Conservation (phyloP, 208 protist genomes). For the Wallacemonas sp. region DNA sequence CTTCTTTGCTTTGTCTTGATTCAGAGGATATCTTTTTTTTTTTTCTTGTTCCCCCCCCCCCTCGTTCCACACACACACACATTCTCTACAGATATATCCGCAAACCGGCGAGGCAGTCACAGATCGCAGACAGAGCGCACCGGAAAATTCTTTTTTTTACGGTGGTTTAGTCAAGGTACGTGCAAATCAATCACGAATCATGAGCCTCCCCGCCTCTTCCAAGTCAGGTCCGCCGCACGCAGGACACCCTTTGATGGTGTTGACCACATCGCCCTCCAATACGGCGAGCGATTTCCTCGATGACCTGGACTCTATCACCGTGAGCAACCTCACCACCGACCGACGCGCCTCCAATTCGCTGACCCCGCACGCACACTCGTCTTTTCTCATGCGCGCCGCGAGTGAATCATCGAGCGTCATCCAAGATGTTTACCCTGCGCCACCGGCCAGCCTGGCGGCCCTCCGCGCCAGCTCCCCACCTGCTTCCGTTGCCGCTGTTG, state of each 20-base stretch:
- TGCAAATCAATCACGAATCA: neutral
- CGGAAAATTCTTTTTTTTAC: no score
- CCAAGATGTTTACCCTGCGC: no score
- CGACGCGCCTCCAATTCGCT: neutral
- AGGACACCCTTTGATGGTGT: neutral
- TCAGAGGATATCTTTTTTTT: neutral
- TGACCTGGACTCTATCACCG: neutral
- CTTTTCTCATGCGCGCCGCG: no score
- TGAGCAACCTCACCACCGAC: slow-evolving; percentile 2
- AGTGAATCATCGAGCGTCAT: no score
- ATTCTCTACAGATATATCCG: no score
- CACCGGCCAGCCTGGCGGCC: neutral
- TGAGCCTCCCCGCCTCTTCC: neutral
- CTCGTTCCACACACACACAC: neutral
- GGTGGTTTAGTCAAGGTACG: no score
- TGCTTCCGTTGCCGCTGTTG: no score
- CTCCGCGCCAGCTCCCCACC: neutral
- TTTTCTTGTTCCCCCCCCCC: neutral
- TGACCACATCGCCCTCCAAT: neutral
- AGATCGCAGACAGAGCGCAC: no score
- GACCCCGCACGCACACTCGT: no score
- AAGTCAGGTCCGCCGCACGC: neutral
- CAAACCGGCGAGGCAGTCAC: no score
- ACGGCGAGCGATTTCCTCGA: slow-evolving; percentile 2
- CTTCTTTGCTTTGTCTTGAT: slow-evolving; percentile 2